phyloP scores from a whole-genome alignment of 768 basidiomycete species.

The Pulveroboletus sp. region DNA sequence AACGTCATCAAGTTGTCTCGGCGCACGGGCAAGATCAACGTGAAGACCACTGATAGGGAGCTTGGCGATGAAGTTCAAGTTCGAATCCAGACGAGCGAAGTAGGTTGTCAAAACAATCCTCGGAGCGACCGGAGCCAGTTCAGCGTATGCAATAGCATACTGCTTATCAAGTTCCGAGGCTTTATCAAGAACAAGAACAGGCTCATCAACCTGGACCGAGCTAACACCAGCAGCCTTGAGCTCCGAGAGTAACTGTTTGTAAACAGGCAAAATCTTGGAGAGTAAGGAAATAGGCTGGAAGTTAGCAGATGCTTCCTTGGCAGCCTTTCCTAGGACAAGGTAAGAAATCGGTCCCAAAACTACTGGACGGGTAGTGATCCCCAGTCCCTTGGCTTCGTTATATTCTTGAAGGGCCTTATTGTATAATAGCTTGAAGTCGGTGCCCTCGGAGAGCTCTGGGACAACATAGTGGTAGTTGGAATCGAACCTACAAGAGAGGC shows the following conservation, averaged over 20 bases:
- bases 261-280: conserved; percentile 83
- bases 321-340: conserved; percentile 88
- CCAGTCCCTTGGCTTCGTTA: conserved; percentile 88
- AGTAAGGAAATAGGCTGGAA: conserved; percentile 93
- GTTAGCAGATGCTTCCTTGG: conserved; percentile 73
- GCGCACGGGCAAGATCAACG: conserved; percentile 94
- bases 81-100: conserved; percentile 93
- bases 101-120: conserved; percentile 95
- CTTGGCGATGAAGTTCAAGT: conserved; percentile 82
- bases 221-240: conserved; percentile 91
- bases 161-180: conserved; percentile 74
- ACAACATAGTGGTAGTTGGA: conserved; percentile 99
- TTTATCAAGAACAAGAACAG: conserved; percentile 87
- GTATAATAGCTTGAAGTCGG: conserved; percentile 90
- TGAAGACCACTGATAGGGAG: conserved; percentile 92
- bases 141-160: conserved; percentile 74
- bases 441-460: conserved; percentile 86
- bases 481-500: conserved; percentile 66
- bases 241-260: conserved; percentile 83
- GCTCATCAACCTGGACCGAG: conserved; percentile 96
- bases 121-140: conserved; percentile 77
- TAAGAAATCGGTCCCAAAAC: conserved; percentile 94
- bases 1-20: conserved; percentile 80
- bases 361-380: conserved; percentile 90
- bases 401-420: conserved; percentile 95